These are phyloP conservation scores for Curvularia sp. DNA, from an alignment of 2,329 filamentous ascomycete species.

Conservation along the genomic window DNA sequence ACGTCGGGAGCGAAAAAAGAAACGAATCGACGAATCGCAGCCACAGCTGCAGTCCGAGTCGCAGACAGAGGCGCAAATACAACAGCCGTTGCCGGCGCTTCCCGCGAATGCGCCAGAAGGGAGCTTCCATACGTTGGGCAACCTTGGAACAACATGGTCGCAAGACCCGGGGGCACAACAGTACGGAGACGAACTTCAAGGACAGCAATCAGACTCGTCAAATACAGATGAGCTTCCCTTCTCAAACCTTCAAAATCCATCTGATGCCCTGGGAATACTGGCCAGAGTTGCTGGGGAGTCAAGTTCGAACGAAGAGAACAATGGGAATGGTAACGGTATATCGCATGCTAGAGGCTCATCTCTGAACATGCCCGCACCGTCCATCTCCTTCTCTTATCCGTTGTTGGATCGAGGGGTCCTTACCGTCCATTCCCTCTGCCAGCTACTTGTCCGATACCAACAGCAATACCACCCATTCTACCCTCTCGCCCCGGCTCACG, in stretches of 20 bases:
- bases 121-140: conserved; percentile 48
- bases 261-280: conserved; percentile 58
- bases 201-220: conserved; percentile 40
- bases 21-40: conserved; percentile 28
- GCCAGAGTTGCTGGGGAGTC: conserved; percentile 55
- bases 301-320: conserved; percentile 39
- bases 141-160: conserved; percentile 50
- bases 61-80: conserved; percentile 14
- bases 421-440: conserved; percentile 57
- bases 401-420: conserved; percentile 54
- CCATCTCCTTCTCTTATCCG: conserved; percentile 52
- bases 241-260: conserved; percentile 58
- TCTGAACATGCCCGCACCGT: conserved; percentile 32
- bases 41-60: conserved; percentile 3
- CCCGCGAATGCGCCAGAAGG: conserved; percentile 42
- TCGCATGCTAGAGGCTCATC: conserved; percentile 25
- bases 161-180: conserved; percentile 32
- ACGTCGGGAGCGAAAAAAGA: conserved; percentile 63
- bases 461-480: conserved; percentile 74
- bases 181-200: conserved; percentile 31
- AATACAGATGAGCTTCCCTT: conserved; percentile 48
- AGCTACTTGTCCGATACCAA: conserved; percentile 66
- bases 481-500: conserved; percentile 68
- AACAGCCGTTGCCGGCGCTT: conserved; percentile 34
- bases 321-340: conserved; percentile 19